Conservation (phyloP, 495 filamentous ascomycete genomes). For the Opeltia flavorubescens region DNA sequence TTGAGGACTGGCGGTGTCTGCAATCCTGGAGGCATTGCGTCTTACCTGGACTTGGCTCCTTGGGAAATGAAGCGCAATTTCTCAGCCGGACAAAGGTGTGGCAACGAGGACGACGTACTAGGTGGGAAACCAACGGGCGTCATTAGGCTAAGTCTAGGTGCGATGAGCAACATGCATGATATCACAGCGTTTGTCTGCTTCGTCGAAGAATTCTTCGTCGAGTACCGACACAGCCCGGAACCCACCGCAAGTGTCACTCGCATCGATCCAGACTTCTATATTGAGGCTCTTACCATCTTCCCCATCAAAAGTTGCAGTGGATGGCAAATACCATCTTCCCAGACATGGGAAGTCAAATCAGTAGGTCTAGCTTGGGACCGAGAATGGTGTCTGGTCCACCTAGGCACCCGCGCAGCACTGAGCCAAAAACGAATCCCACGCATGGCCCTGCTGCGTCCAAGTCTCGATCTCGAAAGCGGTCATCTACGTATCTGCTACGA, state of each 20-base stretch:
- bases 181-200: slow-evolving; percentile 45
- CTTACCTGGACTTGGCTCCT: slow-evolving; percentile 28
- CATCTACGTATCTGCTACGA: slow-evolving; percentile 25
- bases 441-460: slow-evolving; percentile 59
- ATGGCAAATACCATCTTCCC: slow-evolving; percentile 39
- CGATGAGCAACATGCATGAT: slow-evolving; percentile 52
- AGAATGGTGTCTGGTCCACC: slow-evolving; percentile 74
- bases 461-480: slow-evolving; percentile 42
- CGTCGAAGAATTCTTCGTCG: slow-evolving; percentile 35
- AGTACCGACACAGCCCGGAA: slow-evolving; percentile 3
- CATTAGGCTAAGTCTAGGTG: slow-evolving; percentile 53
- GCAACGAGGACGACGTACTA: slow-evolving; percentile 35
- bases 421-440: slow-evolving; percentile 58
- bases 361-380: slow-evolving; percentile 73
- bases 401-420: slow-evolving; percentile 53
- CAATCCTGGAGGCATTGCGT: slow-evolving; percentile 41
- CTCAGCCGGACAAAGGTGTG: slow-evolving; percentile 51
- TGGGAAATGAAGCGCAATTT: slow-evolving; percentile 49
- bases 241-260: background rate
- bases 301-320: slow-evolving; percentile 72
- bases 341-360: slow-evolving; percentile 48
- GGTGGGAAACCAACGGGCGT: slow-evolving; percentile 46
- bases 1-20: slow-evolving; percentile 56
- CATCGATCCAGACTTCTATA: slow-evolving; percentile 2
- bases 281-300: slow-evolving; percentile 25